Base-by-base conservation (phyloP, 2,329 filamentous ascomycete species). In the Sporothrix mexicana region DNA sequence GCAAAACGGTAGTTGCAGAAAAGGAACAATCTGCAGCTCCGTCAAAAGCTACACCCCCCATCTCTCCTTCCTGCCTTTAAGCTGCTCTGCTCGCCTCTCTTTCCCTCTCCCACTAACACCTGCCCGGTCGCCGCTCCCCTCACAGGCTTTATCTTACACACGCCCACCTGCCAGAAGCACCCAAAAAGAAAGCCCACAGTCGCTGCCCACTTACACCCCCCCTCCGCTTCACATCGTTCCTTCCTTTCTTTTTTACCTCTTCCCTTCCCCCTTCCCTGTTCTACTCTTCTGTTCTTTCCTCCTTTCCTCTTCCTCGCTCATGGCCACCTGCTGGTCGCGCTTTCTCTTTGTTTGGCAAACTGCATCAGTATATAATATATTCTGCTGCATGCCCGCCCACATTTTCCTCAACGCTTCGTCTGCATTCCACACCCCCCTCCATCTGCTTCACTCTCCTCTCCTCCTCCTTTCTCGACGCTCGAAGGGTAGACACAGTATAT, bases 191-290 rank as follows among this genome's bases (percentile, higher is more conserved):
- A 45, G 41, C 30, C 57, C 57, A 61, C 57, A 61, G 13, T 9
- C 30, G 57, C 30, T 15, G 25, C 57, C 30, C 57, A 61, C 57
- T 61, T n/a, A 61, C 57, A 61, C 59, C 17, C 36, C 57, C 59
- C 59, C 10, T 45, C 36, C 36, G 59, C 59, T 45, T 30, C n/a
- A 64, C 36, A 23, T 13, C 36, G 36, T 2, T 64, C 41, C n/a
- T 45, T 45, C 36, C 59, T 43, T 43, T 41, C 47, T 41, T 64
- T 36, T 62, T 62, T 7, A 43, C 36, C 13, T 41, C 36, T 23
- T 41, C 10, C 17, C 36, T 43, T 13, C 59, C 17, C 43, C 36
- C 30, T 62, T 20, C 59, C 30, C 30, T 41, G n/a, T 20, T 23
- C 23, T 36, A 5, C 6, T 57, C 20, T 23, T 57, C 2, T 12